These are phyloP conservation scores for Thelephora terrestris DNA, from an alignment of 1,284 basidiomycete species.

Conservation along the genomic window DNA sequence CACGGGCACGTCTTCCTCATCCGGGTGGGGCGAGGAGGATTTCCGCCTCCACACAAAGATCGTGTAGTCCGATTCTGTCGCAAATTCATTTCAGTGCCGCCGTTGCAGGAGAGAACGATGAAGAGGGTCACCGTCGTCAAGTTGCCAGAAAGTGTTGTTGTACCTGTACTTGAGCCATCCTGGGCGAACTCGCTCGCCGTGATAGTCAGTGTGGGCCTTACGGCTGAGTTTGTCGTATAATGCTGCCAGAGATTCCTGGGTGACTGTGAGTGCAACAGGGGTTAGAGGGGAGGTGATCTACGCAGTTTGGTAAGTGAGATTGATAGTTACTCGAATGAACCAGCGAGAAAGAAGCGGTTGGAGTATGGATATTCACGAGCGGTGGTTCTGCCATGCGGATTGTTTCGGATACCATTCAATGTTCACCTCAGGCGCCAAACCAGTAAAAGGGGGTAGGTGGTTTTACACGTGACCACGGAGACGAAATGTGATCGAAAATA, in stretches of 20 bases:
- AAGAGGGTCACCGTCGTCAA: conserved; percentile 57
- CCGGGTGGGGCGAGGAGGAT: conserved; percentile 17
- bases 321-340: conserved; percentile 48
- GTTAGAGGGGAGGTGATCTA: conserved; percentile 6
- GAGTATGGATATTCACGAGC: conserved; percentile 65
- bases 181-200: conserved; percentile 47
- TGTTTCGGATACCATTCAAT: background rate
- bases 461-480: background rate
- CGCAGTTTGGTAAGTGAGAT: background rate
- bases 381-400: conserved; percentile 21
- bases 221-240: conserved; percentile 60
- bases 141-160: conserved; percentile 63
- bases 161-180: conserved; percentile 79
- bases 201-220: conserved; percentile 47
- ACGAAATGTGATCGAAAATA: conserved; percentile 3
- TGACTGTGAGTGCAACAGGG: conserved; percentile 32
- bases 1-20: conserved; percentile 31
- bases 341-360: conserved; percentile 59
- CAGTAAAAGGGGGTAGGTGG: background rate
- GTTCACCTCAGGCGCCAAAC: background rate
- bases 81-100: background rate
- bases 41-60: conserved; percentile 68
- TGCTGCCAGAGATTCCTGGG: conserved; percentile 49
- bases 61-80: conserved; percentile 64
- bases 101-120: background rate